A percentile compares a stretch with the other conserved stretches of the same genome.
phyloP scores from a whole-genome alignment of 192 early-diverging fungal genomes.

The Backusella circina region DNA sequence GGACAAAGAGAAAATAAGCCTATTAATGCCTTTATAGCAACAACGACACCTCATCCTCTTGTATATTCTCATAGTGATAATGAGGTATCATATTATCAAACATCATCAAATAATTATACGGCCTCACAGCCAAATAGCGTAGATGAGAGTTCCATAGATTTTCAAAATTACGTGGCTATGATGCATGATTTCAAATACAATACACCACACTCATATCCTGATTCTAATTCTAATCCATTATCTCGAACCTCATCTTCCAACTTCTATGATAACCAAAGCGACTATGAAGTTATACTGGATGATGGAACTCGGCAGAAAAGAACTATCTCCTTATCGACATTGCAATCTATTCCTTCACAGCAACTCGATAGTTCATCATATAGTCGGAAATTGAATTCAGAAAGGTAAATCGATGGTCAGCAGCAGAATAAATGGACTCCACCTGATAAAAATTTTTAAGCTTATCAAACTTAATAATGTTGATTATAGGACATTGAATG shows the following conservation, averaged over 20 bases:
- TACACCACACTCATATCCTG: neutral
- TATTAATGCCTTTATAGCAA: neutral
- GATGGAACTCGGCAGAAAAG: constrained; percentile 29
- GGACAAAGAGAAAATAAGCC: neutral
- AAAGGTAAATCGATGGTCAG: neutral
- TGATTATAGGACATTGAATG: neutral
- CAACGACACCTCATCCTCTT: neutral
- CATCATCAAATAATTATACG: neutral
- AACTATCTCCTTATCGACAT: constrained; percentile 30
- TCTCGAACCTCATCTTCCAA: neutral
- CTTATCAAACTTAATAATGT: neutral
- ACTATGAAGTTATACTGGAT: neutral
- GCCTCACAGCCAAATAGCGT: neutral
- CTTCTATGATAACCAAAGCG: neutral
- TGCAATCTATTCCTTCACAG: neutral
- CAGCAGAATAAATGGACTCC: neutral
- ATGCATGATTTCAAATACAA: neutral
- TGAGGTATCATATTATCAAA: neutral
- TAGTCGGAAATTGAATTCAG: neutral
- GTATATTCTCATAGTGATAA: neutral
- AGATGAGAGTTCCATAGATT: neutral
- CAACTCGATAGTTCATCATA: neutral
- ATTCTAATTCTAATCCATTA: neutral
- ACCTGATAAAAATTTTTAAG: neutral
- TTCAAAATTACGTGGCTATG: neutral